phyloP scores from a whole-genome alignment of 495 filamentous ascomycete genomes.

The Aspergillus campestris region DNA sequence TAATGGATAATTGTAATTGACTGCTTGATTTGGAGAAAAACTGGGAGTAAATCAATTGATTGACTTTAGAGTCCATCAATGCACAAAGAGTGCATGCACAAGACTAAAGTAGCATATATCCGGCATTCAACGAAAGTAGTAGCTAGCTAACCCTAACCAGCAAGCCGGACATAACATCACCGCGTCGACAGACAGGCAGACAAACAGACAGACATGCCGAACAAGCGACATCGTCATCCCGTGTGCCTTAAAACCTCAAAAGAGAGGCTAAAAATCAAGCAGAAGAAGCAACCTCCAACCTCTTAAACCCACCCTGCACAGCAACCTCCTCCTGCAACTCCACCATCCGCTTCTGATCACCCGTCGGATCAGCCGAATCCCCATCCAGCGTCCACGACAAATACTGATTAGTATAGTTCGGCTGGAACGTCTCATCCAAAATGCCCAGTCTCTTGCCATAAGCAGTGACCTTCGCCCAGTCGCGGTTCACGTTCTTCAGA shows the following conservation, averaged over 20 bases:
- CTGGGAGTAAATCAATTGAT: too few species aligned
- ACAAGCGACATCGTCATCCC: not conserved
- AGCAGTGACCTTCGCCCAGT: conserved; percentile 62
- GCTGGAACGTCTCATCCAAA: conserved; percentile 45
- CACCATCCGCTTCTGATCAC: conserved; percentile 60
- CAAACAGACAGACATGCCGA: too few species aligned
- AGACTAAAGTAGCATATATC: too few species aligned
- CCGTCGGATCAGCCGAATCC: conserved; percentile 52
- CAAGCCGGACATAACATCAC: too few species aligned
- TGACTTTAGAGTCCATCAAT: too few species aligned
- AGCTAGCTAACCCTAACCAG: too few species aligned
- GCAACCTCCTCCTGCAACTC: conserved; percentile 52
- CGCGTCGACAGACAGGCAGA: too few species aligned
- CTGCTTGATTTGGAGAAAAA: too few species aligned
- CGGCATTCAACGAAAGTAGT: too few species aligned
- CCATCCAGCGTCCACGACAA: conserved; percentile 52
- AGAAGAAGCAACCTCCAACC: conserved; percentile 24
- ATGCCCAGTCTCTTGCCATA: conserved; percentile 61
- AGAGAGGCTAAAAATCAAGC: conserved; percentile 13
- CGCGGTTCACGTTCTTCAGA: conserved; percentile 59
- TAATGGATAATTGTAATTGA: too few species aligned
- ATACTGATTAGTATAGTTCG: conserved; percentile 62
- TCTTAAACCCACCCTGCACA: conserved; percentile 36
- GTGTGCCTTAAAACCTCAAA: not conserved
- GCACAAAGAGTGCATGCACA: too few species aligned